Evolutionary conservation across 345 rosid genomes (phyloP), one percentile per base, ranked within the genome.

Genomic region (Sisymbrium irio): DNA sequence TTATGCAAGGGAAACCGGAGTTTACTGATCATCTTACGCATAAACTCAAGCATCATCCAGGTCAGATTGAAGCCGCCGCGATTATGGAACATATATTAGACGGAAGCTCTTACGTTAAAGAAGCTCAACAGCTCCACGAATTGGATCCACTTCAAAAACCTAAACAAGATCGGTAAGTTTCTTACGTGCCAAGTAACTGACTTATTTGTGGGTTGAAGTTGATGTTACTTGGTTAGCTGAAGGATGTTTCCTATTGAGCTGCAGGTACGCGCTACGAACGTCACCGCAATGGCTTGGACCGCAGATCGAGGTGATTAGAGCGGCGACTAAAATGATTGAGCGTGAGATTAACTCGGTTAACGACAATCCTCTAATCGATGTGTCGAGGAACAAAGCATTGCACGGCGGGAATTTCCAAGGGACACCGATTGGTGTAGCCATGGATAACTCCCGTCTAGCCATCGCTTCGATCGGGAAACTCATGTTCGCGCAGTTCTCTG

Each of bases 371-470:
- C 40, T 88, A 71, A 85, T 88, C 9, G 94, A 88, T 59, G 94
- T 89, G 5, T 82, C 88, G 0, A 78, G 94, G 68, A 85, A 84
- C 86, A 86, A 81, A 69, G 94, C 94, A 27, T 61, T 89, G 8
- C 94, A 89, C 30, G 88, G 94, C 0, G 94, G 89, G 4, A 88
- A 88, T 47, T 86, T 88, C 73, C 93, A 86, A 75, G 93, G 93
- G 1, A 88, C 91, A 22, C 89, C 89, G 1, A 77, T 88, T 37
- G 93, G 93, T 25, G 93, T 86, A 0, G 86, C 93, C 8, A 88
- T 88, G 93, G 93, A 88, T 62, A 88, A 86, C 28, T 69, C 86
- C 15, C 78, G 91, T 56, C 62, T 88, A 60, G 93, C 93, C 10
- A 74, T 88, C 1, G 91, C 93, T 13, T 81, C 93, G 0, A 83